Evolutionary conservation across 176 grass and related monocot genomes (phyloP).

Genomic region (Paspalum notatum): DNA sequence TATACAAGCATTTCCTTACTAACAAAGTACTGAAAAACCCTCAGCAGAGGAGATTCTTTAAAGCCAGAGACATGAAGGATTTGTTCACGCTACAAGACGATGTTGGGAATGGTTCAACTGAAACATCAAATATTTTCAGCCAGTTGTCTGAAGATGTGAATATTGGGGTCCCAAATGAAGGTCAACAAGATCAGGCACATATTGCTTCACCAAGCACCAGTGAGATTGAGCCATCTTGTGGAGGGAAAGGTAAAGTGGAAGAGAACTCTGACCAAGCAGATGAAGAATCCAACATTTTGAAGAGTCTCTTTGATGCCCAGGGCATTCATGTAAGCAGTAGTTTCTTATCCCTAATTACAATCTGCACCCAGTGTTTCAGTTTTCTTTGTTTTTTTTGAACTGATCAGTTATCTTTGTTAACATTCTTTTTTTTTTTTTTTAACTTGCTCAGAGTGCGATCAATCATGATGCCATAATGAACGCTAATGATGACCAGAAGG

Average conservation of each 20-base stretch:
- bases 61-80: slow-evolving; percentile 95
- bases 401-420: slow-evolving; percentile 25
- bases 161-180: slow-evolving; percentile 46
- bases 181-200: slow-evolving; percentile 28
- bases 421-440: not conserved
- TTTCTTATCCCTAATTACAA: not conserved
- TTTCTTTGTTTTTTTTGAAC: slow-evolving; percentile 33
- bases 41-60: slow-evolving; percentile 90
- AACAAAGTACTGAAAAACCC: slow-evolving; percentile 95
- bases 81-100: slow-evolving; percentile 83
- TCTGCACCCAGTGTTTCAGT: not conserved
- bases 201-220: slow-evolving; percentile 15
- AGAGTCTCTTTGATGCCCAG: slow-evolving; percentile 74
- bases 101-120: slow-evolving; percentile 51
- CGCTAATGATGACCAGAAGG: slow-evolving; percentile 75
- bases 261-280: slow-evolving; percentile 42
- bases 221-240: slow-evolving; percentile 32
- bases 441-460: slow-evolving; percentile 68
- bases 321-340: slow-evolving; percentile 82
- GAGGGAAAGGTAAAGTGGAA: slow-evolving; percentile 43
- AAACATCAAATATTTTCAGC: slow-evolving; percentile 87
- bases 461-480: slow-evolving; percentile 95
- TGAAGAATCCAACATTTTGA: slow-evolving; percentile 75
- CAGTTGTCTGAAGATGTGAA: slow-evolving; percentile 76
- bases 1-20: slow-evolving; percentile 94